phyloP scores from a whole-genome alignment of 1,284 basidiomycete species.

The Afroboletus lepidellus region DNA sequence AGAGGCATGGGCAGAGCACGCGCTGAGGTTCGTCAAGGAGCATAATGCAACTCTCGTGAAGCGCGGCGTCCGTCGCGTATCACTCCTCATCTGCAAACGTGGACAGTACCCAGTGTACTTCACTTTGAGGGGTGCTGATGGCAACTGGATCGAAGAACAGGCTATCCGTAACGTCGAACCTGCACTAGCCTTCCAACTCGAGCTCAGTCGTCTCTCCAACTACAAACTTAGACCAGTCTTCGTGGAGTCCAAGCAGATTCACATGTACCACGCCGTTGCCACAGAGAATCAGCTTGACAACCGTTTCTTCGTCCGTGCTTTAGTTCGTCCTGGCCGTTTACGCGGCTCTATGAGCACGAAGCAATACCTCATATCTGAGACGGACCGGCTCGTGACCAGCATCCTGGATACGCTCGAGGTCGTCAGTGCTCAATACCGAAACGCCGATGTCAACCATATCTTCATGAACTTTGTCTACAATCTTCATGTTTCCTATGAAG shows the following conservation, averaged over 20 bases:
- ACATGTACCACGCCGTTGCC: constrained; percentile 95
- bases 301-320: constrained; percentile 96
- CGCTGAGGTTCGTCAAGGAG: constrained; percentile 75
- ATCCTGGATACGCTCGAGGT: constrained; percentile 95
- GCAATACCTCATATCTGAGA: constrained; percentile 97
- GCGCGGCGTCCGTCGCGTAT: constrained; percentile 89
- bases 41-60: constrained; percentile 61
- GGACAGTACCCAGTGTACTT: constrained; percentile 95
- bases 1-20: constrained; percentile 74
- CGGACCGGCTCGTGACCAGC: constrained; percentile 93
- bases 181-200: constrained; percentile 96
- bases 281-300: constrained; percentile 95
- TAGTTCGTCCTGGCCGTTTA: constrained; percentile 94
- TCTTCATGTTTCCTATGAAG: constrained; percentile 92
- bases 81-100: constrained; percentile 88
- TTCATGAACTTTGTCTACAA: constrained; percentile 99
- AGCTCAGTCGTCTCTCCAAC: constrained; percentile 93
- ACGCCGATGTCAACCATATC: constrained; percentile 94
- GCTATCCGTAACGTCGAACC: constrained; percentile 99
- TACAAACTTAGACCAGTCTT: constrained; percentile 95
- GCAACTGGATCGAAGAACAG: constrained; percentile 89
- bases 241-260: constrained; percentile 93
- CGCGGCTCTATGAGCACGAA: constrained; percentile 90
- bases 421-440: constrained; percentile 82
- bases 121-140: constrained; percentile 80